Base-by-base conservation (phyloP, 1,284 basidiomycete species). In the Boletellus deceptivus region DNA sequence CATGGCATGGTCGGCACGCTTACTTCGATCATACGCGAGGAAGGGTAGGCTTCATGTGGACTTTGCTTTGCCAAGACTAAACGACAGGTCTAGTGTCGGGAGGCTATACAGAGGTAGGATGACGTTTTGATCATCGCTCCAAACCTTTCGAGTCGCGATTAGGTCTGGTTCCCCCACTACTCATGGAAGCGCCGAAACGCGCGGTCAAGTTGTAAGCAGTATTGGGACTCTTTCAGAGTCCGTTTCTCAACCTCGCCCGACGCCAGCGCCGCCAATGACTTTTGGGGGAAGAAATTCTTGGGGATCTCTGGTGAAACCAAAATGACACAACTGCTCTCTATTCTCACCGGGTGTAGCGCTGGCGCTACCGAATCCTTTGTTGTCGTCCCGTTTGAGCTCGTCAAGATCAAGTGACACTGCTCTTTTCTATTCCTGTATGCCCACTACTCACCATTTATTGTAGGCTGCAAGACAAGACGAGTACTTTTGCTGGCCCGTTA, bases 121-220 rank as follows among this genome's bases (percentile, higher is more conserved):
- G 43, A 39, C 50, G 42, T 41, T 42, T 37, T 52, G 31, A 44
- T 33, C 45, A 13, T 27, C 8, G n/a, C 33, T 5, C 13, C 13
- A 38, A 17, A 22, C 44, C 33, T 45, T 45, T 22, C 54, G 4
- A 46, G 33, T 10, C 18, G 20, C 20, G 14, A 41, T 34, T 49
- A 86, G 84, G 96, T 57, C 84, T 99, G 52, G 84, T 94, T 18
- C 93, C 97, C 7, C 97, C 97, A 18, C 73, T 99, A 24, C 82
- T 98, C 67, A 76, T 99, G 49, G 96, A 99, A 72, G 97, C 97
- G 20, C 97, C 96, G 5, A 99, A 99, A 75, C 85, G 96, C 73
- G 96, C 96, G 17, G 89, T 95, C 54, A 99, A 99, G 80, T 99
- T 94, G 91, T 90, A 56, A 52, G 83, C 72, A 11, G 4, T 27